Conservation (phyloP, 805 yeast species). For the Yarrowia phangngaensis region DNA sequence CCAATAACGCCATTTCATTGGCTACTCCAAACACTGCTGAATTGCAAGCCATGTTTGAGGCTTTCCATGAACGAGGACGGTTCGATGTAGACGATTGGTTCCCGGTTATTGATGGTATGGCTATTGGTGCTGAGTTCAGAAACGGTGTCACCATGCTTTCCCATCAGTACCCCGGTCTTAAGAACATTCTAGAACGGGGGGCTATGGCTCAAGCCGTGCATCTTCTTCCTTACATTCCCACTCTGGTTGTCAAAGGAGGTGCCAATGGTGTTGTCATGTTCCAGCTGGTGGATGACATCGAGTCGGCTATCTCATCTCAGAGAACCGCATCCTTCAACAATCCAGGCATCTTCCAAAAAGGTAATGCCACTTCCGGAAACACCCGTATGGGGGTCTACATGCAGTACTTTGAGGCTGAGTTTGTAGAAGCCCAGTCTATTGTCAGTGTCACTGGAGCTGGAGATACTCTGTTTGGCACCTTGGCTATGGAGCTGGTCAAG, state of each 20-base stretch:
- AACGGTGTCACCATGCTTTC: constrained; percentile 43
- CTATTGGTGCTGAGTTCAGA: constrained; percentile 48
- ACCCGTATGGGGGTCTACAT: constrained; percentile 51
- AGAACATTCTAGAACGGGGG: constrained; percentile 43
- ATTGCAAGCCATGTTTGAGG: constrained; percentile 50
- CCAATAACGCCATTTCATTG: constrained; percentile 45
- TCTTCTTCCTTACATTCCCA: constrained; percentile 69
- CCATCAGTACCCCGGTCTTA: constrained; percentile 33
- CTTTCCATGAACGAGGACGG: constrained; percentile 45
- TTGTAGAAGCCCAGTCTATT: constrained; percentile 42
- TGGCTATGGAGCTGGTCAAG: constrained; percentile 46
- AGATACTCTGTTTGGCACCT: constrained; percentile 68
- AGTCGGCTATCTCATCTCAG: constrained; percentile 29
- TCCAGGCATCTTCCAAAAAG: constrained; percentile 12
- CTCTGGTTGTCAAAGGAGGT: constrained; percentile 65
- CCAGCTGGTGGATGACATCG: constrained; percentile 38
- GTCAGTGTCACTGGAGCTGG: constrained; percentile 86
- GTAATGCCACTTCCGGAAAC: neutral
- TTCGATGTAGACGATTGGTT: constrained; percentile 70
- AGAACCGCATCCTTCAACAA: constrained; percentile 2
- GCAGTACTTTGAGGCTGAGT: constrained; percentile 55
- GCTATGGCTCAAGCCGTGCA: constrained; percentile 58
- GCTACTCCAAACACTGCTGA: constrained; percentile 71
- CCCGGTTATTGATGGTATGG: constrained; percentile 60
- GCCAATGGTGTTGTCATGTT: constrained; percentile 53